Percentiles rank a stretch among this genome's conserved stretches.
These are phyloP conservation scores for Artemisia argyi DNA, from an alignment of 129 eudicot species.

Conservation along the genomic window DNA sequence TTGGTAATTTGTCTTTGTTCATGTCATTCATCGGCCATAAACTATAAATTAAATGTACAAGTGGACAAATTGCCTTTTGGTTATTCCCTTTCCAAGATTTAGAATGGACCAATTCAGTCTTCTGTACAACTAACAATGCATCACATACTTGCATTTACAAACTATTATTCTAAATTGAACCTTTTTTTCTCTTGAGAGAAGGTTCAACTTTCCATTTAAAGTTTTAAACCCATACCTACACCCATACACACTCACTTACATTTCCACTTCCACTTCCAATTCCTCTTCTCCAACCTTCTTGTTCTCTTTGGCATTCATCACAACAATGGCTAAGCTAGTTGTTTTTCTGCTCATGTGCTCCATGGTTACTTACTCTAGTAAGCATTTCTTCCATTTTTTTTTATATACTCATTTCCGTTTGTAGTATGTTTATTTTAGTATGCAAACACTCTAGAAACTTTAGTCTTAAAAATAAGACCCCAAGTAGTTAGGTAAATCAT, in stretches of 20 bases:
- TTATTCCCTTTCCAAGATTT: background rate
- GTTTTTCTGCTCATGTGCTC: constrained; percentile 27
- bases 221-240: constrained; percentile 22
- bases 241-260: constrained; percentile 4
- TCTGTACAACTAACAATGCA: constrained; percentile 16
- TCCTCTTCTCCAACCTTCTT: constrained; percentile 32
- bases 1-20: no score
- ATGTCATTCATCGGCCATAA: background rate
- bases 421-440: background rate
- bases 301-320: constrained; percentile 19
- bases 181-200: constrained; percentile 1
- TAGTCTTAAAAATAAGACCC: constrained; percentile 3
- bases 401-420: background rate
- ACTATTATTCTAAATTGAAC: background rate
- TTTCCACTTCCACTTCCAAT: background rate
- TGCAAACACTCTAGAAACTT: background rate
- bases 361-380: constrained; percentile 41
- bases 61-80: background rate
- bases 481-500: background rate
- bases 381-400: constrained; percentile 29
- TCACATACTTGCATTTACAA: background rate
- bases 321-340: constrained; percentile 33
- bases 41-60: background rate
- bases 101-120: background rate
- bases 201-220: constrained; percentile 22